phyloP scores from a whole-genome alignment of 73 alveolate species.

The Paramecium primaurelia region DNA sequence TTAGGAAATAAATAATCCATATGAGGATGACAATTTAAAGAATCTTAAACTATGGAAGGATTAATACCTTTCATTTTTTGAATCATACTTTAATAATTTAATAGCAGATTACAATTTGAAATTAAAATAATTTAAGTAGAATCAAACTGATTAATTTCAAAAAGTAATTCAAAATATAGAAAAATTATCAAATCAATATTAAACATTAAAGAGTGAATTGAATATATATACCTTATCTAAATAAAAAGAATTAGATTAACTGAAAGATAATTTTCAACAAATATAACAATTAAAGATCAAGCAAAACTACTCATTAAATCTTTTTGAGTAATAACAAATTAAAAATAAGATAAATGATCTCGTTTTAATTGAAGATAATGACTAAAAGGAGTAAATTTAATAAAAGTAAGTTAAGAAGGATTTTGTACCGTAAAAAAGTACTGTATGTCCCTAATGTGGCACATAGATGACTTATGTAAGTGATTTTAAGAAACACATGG shows the following conservation, averaged over 20 bases:
- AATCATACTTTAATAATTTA: neutral
- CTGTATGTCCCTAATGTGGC: constrained; percentile 33
- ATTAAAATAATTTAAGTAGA: neutral
- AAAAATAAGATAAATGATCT: neutral
- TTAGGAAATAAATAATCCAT: constrained; percentile 24
- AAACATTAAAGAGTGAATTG: neutral
- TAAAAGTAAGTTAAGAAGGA: neutral
- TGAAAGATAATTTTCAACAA: neutral
- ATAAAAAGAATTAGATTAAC: neutral
- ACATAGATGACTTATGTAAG: constrained; percentile 43
- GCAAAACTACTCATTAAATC: neutral
- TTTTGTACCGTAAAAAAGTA: neutral
- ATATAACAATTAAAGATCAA: neutral
- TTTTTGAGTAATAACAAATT: neutral
- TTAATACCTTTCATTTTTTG: neutral
- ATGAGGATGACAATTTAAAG: constrained; percentile 11
- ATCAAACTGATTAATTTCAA: neutral
- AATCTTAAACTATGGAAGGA: constrained; percentile 25
- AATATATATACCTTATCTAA: neutral
- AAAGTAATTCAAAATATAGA: neutral
- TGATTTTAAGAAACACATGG: constrained; percentile 55
- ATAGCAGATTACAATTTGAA: neutral
- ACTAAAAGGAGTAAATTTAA: neutral
- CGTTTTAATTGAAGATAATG: neutral
- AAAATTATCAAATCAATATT: neutral